Evolutionary conservation across 768 basidiomycete species (phyloP).

Genomic region (Boletus rubescentipes): DNA sequence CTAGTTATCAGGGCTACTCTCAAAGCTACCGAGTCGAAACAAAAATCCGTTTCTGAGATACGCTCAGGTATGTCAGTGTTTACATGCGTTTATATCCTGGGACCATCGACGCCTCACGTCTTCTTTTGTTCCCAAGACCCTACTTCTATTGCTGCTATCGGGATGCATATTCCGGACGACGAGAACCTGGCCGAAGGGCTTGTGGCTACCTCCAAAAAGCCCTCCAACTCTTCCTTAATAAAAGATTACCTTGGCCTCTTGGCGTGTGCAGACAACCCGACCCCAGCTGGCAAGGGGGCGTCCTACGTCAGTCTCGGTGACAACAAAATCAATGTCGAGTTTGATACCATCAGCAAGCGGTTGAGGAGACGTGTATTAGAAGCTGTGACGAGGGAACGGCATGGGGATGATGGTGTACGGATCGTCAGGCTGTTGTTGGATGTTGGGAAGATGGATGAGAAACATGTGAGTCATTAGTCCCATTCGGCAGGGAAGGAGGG

Average conservation of each 20-base stretch:
- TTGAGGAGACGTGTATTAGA: slow-evolving; percentile 73
- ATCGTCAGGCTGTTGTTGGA: slow-evolving; percentile 76
- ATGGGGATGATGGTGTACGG: slow-evolving; percentile 80
- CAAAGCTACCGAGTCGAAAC: slow-evolving; percentile 64
- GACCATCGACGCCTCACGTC: neutral
- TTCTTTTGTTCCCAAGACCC: slow-evolving; percentile 45
- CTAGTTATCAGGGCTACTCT: slow-evolving; percentile 69
- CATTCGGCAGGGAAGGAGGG: neutral
- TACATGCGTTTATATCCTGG: neutral
- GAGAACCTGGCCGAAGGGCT: slow-evolving; percentile 64
- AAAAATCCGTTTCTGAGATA: slow-evolving; percentile 57
- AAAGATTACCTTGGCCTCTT: slow-evolving; percentile 84
- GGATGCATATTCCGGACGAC: slow-evolving; percentile 62
- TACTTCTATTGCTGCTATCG: slow-evolving; percentile 62
- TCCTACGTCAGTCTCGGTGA: slow-evolving; percentile 71
- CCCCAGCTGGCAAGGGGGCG: slow-evolving; percentile 60
- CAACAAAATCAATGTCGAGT: slow-evolving; percentile 79
- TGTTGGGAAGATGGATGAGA: slow-evolving; percentile 92
- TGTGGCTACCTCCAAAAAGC: slow-evolving; percentile 51
- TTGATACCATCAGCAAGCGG: slow-evolving; percentile 65
- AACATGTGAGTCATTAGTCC: slow-evolving; percentile 65
- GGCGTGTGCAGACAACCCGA: slow-evolving; percentile 81
- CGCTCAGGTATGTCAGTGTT: slow-evolving; percentile 55
- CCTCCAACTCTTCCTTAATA: slow-evolving; percentile 55
- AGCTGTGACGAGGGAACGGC: slow-evolving; percentile 74